Evolutionary conservation across 2,329 filamentous ascomycete species (phyloP), one percentile per base, ranked within the genome.

Genomic region (Colletotrichum eremochloae): DNA sequence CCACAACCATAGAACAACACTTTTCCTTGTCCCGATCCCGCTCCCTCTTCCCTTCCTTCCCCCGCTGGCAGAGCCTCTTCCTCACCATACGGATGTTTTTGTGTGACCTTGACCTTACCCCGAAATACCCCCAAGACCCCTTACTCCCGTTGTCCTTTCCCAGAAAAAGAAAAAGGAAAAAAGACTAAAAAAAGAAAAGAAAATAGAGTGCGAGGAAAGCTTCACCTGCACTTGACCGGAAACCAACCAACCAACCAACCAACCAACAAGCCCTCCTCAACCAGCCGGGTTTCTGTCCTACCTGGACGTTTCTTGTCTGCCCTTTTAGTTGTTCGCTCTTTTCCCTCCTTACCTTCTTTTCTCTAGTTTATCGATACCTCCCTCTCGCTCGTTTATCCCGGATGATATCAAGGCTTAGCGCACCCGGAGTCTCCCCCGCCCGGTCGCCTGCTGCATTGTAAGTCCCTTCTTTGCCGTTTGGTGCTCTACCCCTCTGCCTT

Each of bases 331-430:
- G 3, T n/a, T 31, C 44, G 44, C 24, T 15, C 50, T 42, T 46
- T 53, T 48, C 48, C 48, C 52, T 31, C 31, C 60, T 63, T n/a
- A n/a, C 61, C 38, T 24, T 65, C 14, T 42, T 38, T 46, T 36
- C 52, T 31, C 15, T 61, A 11, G 40, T 8, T 61, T 46, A 55
- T 67, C 52, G 36, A 40, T 53, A 63, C 24, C 36, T 12, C 29
- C 40, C 38, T 52, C 52, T 46, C 62, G 24, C 55, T 57, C 36
- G 36, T 58, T 62, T 65, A 70, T 69, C 60, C 70, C 67, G 66
- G 66, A 72, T 72, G 70, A 69, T 65, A 72, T 72, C 66, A 48
- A 69, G 66, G 66, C 66, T 70, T 50, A 70, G 66, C 69, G 60
- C 66, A 31, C 53, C 53, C 60, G 36, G 52, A 31, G 38, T 12